A percentile compares a stretch with the other conserved stretches of the same genome.
Evolutionary conservation across 164 flowering plant species (phyloP).

Genomic region (Liriodendron chinense): DNA sequence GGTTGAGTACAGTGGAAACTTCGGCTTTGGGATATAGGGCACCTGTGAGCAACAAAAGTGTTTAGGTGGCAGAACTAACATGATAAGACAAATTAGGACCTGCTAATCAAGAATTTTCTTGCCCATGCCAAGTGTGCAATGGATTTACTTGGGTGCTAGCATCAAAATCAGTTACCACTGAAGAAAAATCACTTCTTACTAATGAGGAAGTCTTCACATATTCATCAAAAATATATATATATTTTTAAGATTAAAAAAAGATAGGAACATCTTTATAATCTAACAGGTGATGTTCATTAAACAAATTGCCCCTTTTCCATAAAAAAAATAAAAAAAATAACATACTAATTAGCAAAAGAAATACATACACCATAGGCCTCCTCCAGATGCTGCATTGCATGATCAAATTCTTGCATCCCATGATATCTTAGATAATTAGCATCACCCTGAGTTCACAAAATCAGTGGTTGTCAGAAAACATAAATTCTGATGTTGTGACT

Average conservation of each 20-base stretch:
- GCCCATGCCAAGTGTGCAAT: no score
- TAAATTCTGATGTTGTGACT: no score
- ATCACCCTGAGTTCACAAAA: constrained; percentile 66
- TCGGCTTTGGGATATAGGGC: no score
- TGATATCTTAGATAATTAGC: constrained; percentile 79
- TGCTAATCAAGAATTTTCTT: no score
- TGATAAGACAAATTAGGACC: no score
- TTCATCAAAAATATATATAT: background rate
- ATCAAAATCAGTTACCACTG: no score
- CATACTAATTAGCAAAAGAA: background rate
- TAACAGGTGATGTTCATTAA: background rate
- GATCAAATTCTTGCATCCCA: constrained; percentile 98
- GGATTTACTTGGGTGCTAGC: no score
- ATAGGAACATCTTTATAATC: background rate
- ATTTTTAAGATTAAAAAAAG: background rate
- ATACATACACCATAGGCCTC: constrained; percentile 69
- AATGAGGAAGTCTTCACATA: no score
- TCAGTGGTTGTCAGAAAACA: background rate
- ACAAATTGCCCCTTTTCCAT: background rate
- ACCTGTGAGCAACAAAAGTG: no score
- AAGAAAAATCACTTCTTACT: no score
- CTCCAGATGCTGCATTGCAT: constrained; percentile 95
- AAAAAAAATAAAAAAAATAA: background rate
- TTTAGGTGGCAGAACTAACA: no score
- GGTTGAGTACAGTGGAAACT: no score